Evolutionary conservation across 139 green algal species (phyloP).

Genomic region (Volvox africanus): DNA sequence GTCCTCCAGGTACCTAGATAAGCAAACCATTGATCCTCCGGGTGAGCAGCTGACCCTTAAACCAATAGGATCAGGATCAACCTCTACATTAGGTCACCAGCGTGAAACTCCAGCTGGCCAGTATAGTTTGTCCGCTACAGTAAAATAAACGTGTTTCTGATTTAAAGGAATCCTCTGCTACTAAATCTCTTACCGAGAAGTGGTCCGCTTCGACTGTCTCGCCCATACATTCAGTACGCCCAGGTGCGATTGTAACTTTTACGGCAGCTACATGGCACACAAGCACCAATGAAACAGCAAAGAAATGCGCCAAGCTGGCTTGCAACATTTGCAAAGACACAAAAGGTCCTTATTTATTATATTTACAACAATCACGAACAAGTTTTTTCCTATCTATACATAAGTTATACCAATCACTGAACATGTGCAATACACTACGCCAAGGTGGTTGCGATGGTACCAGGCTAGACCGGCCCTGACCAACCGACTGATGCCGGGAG

Average conservation of each 20-base stretch:
- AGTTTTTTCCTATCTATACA: too few species aligned
- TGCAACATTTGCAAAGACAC: background rate
- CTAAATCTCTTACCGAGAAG: conserved; percentile 49
- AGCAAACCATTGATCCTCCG: background rate
- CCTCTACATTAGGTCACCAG: background rate
- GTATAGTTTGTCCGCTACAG: background rate
- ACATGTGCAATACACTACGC: too few species aligned
- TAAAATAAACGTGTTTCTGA: too few species aligned
- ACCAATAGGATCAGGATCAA: background rate
- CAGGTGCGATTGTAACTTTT: conserved; percentile 52
- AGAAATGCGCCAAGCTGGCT: background rate
- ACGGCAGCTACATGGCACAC: background rate
- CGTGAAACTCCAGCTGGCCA: background rate
- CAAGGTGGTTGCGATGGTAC: too few species aligned
- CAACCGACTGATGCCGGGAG: too few species aligned
- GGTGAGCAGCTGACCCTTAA: background rate
- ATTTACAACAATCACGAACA: too few species aligned
- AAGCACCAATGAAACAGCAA: background rate
- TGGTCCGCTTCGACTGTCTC: conserved; percentile 50
- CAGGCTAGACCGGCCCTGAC: too few species aligned
- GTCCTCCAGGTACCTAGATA: conserved; percentile 60
- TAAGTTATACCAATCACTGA: too few species aligned
- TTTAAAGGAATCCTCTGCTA: too few species aligned
- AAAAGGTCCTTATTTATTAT: too few species aligned
- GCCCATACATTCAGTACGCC: conserved; percentile 61